A percentile compares a stretch with the other conserved stretches of the same genome.
These are phyloP conservation scores for Tuber magnatum DNA, from an alignment of 495 filamentous ascomycete species.

Conservation along the genomic window DNA sequence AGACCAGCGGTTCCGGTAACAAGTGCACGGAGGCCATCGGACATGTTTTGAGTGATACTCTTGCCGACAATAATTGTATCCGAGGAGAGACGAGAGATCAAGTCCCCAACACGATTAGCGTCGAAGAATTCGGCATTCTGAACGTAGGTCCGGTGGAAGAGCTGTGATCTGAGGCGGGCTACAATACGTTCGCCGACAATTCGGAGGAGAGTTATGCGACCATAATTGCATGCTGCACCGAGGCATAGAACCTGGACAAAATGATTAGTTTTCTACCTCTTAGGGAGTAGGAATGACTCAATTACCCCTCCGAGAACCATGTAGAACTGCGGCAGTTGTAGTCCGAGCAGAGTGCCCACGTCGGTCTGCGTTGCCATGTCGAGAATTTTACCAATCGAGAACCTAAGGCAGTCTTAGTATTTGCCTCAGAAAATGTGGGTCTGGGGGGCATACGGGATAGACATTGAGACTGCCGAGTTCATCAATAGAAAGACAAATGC, in stretches of 20 bases:
- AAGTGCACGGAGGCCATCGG: conserved; percentile 78
- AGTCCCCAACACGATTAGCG: conserved; percentile 89
- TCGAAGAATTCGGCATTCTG: conserved; percentile 99
- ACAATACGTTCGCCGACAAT: conserved; percentile 95
- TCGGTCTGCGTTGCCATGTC: conserved; percentile 68
- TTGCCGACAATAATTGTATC: conserved; percentile 97
- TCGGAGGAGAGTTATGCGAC: conserved; percentile 84
- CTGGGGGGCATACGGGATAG: conserved; percentile 55
- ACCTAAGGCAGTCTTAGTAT: conserved; percentile 42
- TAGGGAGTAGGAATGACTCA: conserved; percentile 10
- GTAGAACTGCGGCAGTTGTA: conserved; percentile 71
- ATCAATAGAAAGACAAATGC: conserved; percentile 79
- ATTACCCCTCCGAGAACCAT: conserved; percentile 55
- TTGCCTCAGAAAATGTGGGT: not conserved
- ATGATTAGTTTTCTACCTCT: not conserved
- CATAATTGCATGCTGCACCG: conserved; percentile 83
- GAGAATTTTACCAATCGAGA: conserved; percentile 91
- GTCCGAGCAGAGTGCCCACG: conserved; percentile 58
- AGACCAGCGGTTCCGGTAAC: conserved; percentile 87
- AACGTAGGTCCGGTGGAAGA: conserved; percentile 81
- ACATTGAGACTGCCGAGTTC: conserved; percentile 85
- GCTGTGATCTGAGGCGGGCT: conserved; percentile 73
- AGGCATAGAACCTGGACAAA: conserved; percentile 51
- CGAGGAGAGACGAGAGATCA: conserved; percentile 89
- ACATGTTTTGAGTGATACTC: conserved; percentile 95